These are phyloP conservation scores for Xylariaceae sp. DNA, from an alignment of 2,329 filamentous ascomycete genomes.

Conservation along the genomic window DNA sequence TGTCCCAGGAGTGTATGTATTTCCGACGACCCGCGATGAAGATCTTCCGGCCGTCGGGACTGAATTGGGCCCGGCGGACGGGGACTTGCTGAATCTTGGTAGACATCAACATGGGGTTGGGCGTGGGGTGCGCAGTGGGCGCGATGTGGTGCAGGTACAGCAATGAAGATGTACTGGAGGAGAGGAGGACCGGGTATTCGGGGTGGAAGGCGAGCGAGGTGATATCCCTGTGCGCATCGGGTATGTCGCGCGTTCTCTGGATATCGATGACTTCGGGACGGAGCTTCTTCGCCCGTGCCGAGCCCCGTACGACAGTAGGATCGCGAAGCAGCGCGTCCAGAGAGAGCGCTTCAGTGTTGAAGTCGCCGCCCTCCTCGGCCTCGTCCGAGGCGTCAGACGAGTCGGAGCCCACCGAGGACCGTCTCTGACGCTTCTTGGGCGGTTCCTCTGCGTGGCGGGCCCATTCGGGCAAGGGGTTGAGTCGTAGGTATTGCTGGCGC, in stretches of 20 bases:
- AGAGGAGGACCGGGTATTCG: slow-evolving; percentile 78
- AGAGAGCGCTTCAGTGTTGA: slow-evolving; percentile 64
- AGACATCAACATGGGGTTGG: slow-evolving; percentile 85
- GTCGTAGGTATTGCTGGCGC: slow-evolving; percentile 65
- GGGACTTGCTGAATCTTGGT: slow-evolving; percentile 80
- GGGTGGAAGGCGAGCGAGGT: slow-evolving; percentile 87
- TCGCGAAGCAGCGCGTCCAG: slow-evolving; percentile 76
- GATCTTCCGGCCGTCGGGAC: slow-evolving; percentile 68
- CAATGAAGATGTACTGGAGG: slow-evolving; percentile 78
- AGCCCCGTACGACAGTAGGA: slow-evolving; percentile 59
- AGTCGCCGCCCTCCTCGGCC: slow-evolving; percentile 40
- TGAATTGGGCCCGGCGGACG: slow-evolving; percentile 77
- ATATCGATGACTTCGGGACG: slow-evolving; percentile 87
- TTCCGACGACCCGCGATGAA: slow-evolving; percentile 82
- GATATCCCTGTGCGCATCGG: slow-evolving; percentile 72
- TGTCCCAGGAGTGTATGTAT: slow-evolving; percentile 94
- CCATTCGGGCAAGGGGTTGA: slow-evolving; percentile 59
- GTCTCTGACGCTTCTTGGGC: slow-evolving; percentile 46
- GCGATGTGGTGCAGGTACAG: slow-evolving; percentile 87
- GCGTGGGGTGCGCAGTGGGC: slow-evolving; percentile 65
- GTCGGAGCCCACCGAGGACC: slow-evolving; percentile 45
- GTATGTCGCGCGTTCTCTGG: slow-evolving; percentile 80
- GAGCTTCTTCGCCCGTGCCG: slow-evolving; percentile 62
- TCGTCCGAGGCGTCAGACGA: slow-evolving; percentile 29
- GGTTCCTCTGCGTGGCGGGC: slow-evolving; percentile 47